These are phyloP conservation scores for Penicillium psychrofluorescens DNA, from an alignment of 495 filamentous ascomycete genomes.

Conservation along the genomic window DNA sequence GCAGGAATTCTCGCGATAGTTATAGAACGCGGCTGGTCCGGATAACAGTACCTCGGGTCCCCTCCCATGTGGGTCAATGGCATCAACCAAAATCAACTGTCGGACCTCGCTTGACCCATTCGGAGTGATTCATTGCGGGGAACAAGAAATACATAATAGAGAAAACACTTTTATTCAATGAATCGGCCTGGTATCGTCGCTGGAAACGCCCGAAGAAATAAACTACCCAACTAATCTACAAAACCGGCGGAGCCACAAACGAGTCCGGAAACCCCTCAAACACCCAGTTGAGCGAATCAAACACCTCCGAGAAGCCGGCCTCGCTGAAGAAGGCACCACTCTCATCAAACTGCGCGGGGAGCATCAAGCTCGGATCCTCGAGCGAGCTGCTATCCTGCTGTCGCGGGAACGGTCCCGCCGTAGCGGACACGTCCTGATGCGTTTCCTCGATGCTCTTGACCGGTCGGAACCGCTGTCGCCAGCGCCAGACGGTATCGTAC, in stretches of 20 bases:
- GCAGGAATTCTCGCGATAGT: no score
- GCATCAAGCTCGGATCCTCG: constrained; percentile 26
- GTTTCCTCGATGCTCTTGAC: constrained; percentile 33
- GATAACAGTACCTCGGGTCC: no score
- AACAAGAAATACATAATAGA: not conserved
- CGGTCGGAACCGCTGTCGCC: constrained; percentile 40
- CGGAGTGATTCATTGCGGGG: no score
- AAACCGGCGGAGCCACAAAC: constrained; percentile 33
- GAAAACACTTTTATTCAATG: constrained; percentile 10
- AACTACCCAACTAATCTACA: constrained; percentile 12
- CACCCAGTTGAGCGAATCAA: constrained; percentile 43
- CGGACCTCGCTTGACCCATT: no score
- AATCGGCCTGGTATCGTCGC: constrained; percentile 15
- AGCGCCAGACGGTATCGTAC: constrained; percentile 44
- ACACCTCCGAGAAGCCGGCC: constrained; percentile 40
- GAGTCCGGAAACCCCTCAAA: constrained; percentile 41
- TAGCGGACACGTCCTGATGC: constrained; percentile 24
- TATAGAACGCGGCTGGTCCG: no score
- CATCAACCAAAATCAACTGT: no score
- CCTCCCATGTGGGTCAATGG: no score
- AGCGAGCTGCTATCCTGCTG: constrained; percentile 27
- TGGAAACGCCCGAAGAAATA: constrained; percentile 8
- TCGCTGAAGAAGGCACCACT: constrained; percentile 36
- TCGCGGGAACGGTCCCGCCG: constrained; percentile 18
- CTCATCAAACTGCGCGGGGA: constrained; percentile 36